Evolutionary conservation across 225 moss, liverwort and hornwort species (phyloP).

Genomic region (Takakia lepidozioides): DNA sequence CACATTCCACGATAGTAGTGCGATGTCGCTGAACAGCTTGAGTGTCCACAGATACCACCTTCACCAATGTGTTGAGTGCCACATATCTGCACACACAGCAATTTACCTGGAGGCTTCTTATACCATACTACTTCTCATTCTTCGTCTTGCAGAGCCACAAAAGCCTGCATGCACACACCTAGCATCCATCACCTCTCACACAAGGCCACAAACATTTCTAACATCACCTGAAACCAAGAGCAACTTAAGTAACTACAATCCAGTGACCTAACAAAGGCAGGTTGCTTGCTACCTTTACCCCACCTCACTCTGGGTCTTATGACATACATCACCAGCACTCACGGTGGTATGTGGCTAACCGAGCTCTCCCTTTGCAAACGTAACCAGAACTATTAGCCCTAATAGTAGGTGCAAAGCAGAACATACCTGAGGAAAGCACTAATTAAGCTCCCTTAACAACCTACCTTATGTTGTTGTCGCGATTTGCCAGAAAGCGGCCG

Average conservation of each 20-base stretch:
- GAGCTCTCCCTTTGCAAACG: background rate
- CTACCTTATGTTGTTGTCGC: slow-evolving; percentile 57
- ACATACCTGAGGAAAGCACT: no score
- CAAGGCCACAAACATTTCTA: background rate
- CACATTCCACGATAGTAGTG: slow-evolving; percentile 47
- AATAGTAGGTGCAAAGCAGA: background rate
- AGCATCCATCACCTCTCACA: background rate
- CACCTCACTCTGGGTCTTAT: no score
- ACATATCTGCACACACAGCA: slow-evolving; percentile 33
- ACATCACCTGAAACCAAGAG: background rate
- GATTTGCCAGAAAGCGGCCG: slow-evolving; percentile 49
- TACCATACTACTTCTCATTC: background rate
- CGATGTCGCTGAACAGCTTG: slow-evolving; percentile 64
- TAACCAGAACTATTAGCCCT: background rate
- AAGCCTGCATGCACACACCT: background rate
- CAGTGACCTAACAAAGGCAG: no score
- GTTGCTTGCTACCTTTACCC: no score
- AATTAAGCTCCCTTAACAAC: no score
- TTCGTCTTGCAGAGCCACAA: background rate
- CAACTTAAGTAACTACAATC: background rate
- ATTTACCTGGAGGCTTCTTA: background rate
- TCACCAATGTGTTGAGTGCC: slow-evolving; percentile 56
- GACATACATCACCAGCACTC: background rate
- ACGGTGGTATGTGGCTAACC: background rate
- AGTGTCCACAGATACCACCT: slow-evolving; percentile 55